Evolutionary conservation across 2,329 filamentous ascomycete genomes (phyloP).

Genomic region (Aspergillus floridensis): DNA sequence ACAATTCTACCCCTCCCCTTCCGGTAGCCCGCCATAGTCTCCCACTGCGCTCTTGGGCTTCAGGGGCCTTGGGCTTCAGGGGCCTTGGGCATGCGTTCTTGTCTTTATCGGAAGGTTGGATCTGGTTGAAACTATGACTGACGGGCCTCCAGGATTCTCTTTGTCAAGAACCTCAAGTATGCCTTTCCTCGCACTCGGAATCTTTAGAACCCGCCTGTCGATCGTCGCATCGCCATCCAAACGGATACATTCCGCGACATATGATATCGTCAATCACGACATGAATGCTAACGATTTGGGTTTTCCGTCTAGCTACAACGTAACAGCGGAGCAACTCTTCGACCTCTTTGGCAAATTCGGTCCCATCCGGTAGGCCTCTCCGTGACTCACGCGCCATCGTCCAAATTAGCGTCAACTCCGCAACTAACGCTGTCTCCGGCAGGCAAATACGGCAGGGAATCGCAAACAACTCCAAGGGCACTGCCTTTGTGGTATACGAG

Average conservation of each 20-base stretch:
- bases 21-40: constrained; percentile 3
- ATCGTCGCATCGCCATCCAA: constrained; percentile 2
- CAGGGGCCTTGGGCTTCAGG: background rate
- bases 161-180: constrained; percentile 99
- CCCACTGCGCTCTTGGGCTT: background rate
- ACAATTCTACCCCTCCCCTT: constrained; percentile 28
- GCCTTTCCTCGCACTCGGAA: constrained; percentile 28
- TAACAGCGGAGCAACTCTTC: constrained; percentile 95
- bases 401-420: background rate
- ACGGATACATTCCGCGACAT: background rate
- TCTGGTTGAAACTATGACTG: background rate
- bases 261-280: background rate
- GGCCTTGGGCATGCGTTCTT: background rate
- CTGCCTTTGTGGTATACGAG: constrained; percentile 98
- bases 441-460: constrained; percentile 99
- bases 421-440: constrained; percentile 17
- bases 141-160: constrained; percentile 74
- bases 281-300: constrained; percentile 12
- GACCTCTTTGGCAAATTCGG: constrained; percentile 98
- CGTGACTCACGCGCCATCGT: constrained; percentile 13
- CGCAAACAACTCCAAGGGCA: constrained; percentile 95
- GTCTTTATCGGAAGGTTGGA: background rate
- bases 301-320: constrained; percentile 75
- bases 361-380: constrained; percentile 73
- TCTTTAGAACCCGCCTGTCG: background rate